These are phyloP conservation scores for Phytophthora fragariae DNA, from an alignment of 352 stramenopile genomes.

Conservation along the genomic window DNA sequence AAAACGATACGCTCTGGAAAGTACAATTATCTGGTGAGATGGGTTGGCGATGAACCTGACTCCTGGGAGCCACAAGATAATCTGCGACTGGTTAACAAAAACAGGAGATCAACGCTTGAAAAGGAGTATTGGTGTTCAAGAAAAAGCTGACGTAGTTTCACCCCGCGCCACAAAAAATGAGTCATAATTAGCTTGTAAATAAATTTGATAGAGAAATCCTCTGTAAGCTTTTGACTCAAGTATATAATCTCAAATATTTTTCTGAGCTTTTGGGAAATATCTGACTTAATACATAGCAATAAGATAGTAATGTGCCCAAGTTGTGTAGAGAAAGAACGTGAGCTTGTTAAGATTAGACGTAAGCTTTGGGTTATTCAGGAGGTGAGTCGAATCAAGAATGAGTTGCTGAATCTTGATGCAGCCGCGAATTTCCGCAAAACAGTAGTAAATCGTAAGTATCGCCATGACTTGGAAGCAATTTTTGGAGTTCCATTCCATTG, in stretches of 20 bases:
- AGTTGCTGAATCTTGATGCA: neutral
- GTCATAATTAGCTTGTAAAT: neutral
- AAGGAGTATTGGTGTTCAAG: neutral
- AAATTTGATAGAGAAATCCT: neutral
- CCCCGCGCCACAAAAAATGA: neutral
- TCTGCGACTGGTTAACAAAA: too few species aligned
- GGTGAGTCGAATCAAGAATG: neutral
- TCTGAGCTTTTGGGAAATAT: too few species aligned
- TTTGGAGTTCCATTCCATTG: constrained; percentile 11
- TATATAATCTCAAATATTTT: too few species aligned
- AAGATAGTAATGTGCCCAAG: neutral
- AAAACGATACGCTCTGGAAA: too few species aligned
- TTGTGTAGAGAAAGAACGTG: constrained; percentile 2
- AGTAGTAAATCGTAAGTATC: constrained; percentile 2
- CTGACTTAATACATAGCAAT: too few species aligned
- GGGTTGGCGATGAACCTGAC: too few species aligned
- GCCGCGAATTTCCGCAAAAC: neutral
- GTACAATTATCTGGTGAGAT: too few species aligned
- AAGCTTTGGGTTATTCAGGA: neutral
- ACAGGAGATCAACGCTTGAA: too few species aligned
- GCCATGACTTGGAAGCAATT: constrained; percentile 10
- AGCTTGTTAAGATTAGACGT: neutral
- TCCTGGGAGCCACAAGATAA: too few species aligned
- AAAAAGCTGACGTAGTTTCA: too few species aligned
- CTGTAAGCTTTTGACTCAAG: neutral